Evolutionary conservation across 148 eudicot species (phyloP), one percentile per base, ranked within the genome.

Genomic region (Gaultheria prostrata): DNA sequence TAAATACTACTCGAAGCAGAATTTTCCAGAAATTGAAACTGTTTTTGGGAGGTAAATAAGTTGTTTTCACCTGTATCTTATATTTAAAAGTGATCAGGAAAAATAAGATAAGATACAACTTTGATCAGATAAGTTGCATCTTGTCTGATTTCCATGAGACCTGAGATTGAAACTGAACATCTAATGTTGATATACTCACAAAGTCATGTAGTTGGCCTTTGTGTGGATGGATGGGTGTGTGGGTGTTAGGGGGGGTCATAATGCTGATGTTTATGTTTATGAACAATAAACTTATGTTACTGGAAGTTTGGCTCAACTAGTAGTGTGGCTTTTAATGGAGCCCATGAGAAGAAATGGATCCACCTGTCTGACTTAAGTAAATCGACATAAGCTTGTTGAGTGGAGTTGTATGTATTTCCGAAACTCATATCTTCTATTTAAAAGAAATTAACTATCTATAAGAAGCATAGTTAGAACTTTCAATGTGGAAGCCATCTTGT

Each of bases 51-150:
- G 49, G n/a, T 39, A 43, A 43, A 43, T 73, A 73, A 32, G n/a
- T 73, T 73, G 77, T 1, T 73, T 71, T 73, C 39, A 21, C 51
- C n/a, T n/a, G 26, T 75, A 75, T 75, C 50, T 73, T 18, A 73
- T 33, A 8, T 2, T 46, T n/a, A 75, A 73, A 48, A 21, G 53
- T 2, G 77, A 20, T 43, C 51, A 43, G 15, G 32, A 10, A 24
- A 20, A 63, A 63, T 59, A 11, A 63, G 67, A 61, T 7, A 61
- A 61, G 70, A 26, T 63, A 3, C 32, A 24, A 63, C 32, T 2
- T 63, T 63, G 9, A 24, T 63, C 30, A 24, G 70, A 63, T 24
- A 63, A 63, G 32, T 63, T 63, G 70, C 24, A 24, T 63, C 32
- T 63, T 10, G 32, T 26, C 14, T 63, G 70, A 24, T 24, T 10